phyloP scores from a whole-genome alignment of 345 rosid species.

The Lepidium africanum region DNA sequence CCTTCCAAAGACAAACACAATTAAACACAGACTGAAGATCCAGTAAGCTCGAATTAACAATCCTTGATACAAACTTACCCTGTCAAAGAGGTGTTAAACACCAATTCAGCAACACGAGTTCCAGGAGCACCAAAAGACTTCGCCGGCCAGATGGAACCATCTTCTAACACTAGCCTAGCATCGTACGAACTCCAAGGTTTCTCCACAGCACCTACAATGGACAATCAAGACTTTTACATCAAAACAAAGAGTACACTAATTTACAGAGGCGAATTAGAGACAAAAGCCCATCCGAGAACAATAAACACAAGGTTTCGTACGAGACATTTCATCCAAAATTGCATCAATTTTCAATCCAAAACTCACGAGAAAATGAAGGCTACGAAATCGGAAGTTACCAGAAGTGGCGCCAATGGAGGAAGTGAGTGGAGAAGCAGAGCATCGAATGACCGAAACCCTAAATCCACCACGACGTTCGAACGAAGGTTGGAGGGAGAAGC shows the following conservation, averaged over 20 bases:
- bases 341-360: neutral
- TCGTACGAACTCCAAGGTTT: conserved; percentile 80
- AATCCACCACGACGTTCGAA: conserved; percentile 14
- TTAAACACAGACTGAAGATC: neutral
- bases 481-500: conserved; percentile 10
- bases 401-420: conserved; percentile 34
- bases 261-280: neutral
- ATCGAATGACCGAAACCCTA: conserved; percentile 38
- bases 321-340: neutral
- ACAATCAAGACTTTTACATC: neutral
- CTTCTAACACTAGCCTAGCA: conserved; percentile 89
- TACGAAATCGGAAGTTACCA: conserved; percentile 30
- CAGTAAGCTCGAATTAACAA: neutral
- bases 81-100: conserved; percentile 90
- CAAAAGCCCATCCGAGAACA: neutral
- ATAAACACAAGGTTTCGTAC: neutral
- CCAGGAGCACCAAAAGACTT: conserved; percentile 96
- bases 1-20: conserved; percentile 31
- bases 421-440: conserved; percentile 43
- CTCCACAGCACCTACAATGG: conserved; percentile 32
- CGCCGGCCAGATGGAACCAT: conserved; percentile 91
- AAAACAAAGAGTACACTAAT: neutral
- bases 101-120: conserved; percentile 92
- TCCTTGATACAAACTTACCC: conserved; percentile 36
- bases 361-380: neutral